These are phyloP conservation scores for Amesomyces nigricolor DNA, from an alignment of 2,329 filamentous ascomycete species.

Conservation along the genomic window DNA sequence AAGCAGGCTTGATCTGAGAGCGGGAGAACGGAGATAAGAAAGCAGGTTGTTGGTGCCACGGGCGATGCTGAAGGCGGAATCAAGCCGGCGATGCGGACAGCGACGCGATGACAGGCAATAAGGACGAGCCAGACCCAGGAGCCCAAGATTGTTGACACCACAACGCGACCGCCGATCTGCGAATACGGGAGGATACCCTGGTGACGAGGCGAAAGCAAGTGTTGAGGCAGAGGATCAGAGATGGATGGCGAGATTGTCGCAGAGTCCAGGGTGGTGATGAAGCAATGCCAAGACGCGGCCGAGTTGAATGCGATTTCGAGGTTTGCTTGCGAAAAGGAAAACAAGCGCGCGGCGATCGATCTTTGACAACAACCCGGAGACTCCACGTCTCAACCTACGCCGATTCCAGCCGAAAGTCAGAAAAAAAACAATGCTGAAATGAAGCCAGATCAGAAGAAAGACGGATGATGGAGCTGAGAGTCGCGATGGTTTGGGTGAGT, in stretches of 20 bases:
- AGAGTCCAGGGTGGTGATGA: conserved; percentile 17
- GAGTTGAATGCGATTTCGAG: neutral
- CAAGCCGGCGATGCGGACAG: too few species aligned
- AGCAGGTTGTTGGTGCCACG: too few species aligned
- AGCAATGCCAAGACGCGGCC: conserved; percentile 24
- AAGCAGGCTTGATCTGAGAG: too few species aligned
- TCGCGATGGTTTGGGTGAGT: conserved; percentile 2
- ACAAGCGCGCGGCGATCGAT: neutral
- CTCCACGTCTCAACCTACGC: conserved; percentile 6
- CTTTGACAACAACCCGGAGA: neutral
- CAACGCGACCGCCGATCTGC: too few species aligned
- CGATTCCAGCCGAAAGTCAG: neutral
- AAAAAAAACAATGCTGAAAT: neutral
- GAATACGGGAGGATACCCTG: neutral
- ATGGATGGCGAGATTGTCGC: conserved; percentile 17
- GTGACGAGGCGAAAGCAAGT: conserved; percentile 1
- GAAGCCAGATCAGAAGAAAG: conserved; percentile 2
- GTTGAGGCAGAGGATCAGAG: neutral
- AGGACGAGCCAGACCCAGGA: too few species aligned
- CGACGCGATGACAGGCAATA: too few species aligned
- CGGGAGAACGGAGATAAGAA: too few species aligned
- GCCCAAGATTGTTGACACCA: too few species aligned
- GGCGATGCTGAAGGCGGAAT: too few species aligned
- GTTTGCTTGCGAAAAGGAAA: neutral
- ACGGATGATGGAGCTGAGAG: neutral